These are phyloP conservation scores for Epicoccum sorghinum DNA, from an alignment of 2,329 filamentous ascomycete species.

Conservation along the genomic window DNA sequence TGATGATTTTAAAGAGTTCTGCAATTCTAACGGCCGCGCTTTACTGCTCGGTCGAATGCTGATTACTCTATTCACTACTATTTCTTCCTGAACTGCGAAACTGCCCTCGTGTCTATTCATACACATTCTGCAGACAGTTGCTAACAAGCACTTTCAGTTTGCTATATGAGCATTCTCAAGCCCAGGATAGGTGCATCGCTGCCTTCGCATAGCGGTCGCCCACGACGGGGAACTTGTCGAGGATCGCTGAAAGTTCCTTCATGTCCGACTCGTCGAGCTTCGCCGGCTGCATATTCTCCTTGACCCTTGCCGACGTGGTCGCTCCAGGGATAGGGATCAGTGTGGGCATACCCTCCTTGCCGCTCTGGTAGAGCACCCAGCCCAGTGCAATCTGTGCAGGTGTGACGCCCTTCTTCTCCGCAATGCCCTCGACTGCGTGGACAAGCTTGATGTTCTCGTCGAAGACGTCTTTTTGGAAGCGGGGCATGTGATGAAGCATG, in stretches of 20 bases:
- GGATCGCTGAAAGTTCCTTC: constrained; percentile 58
- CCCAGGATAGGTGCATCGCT: constrained; percentile 11
- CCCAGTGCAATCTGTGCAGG: constrained; percentile 69
- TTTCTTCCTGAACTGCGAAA: constrained; percentile 50
- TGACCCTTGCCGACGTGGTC: constrained; percentile 60
- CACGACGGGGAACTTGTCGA: constrained; percentile 53
- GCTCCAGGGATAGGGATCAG: constrained; percentile 73
- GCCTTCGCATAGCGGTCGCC: constrained; percentile 50
- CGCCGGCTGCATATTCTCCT: constrained; percentile 68
- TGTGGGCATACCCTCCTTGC: constrained; percentile 59
- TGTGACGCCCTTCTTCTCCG: constrained; percentile 64
- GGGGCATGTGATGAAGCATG: constrained; percentile 57
- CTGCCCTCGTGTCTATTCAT: neutral
- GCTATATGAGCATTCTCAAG: neutral
- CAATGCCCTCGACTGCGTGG: constrained; percentile 63
- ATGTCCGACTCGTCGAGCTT: constrained; percentile 55
- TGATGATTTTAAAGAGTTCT: constrained; percentile 58
- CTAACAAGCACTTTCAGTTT: constrained; percentile 17
- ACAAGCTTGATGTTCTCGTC: constrained; percentile 69
- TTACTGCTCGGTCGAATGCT: constrained; percentile 47
- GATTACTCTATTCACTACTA: constrained; percentile 56
- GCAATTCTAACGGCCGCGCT: constrained; percentile 55
- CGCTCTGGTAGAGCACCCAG: constrained; percentile 63
- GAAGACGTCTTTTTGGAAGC: constrained; percentile 70
- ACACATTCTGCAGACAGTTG: constrained; percentile 1